Percentiles rank a stretch among this genome's conserved stretches.
Evolutionary conservation across 2,329 filamentous ascomycete species (phyloP).

Genomic region (Colletotrichum caudatum): DNA sequence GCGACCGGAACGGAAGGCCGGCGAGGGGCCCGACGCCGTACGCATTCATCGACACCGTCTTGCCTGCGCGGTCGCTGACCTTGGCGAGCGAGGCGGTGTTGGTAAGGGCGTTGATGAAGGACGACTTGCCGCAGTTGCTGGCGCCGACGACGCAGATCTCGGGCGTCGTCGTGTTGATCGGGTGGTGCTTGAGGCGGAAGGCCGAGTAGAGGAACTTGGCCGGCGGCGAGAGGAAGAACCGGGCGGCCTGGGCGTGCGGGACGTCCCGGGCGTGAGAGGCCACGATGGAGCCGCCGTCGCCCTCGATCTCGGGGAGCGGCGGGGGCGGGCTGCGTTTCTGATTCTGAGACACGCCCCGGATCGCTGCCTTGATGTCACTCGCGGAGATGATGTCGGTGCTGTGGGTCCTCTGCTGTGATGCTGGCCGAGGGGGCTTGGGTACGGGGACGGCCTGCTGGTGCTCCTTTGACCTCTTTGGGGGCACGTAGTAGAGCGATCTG

Average conservation of each 20-base stretch:
- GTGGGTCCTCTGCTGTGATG: not conserved
- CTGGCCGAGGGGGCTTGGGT: not conserved
- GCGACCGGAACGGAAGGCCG: conserved; percentile 45
- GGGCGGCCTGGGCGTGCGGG: conserved; percentile 13
- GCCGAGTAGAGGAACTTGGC: conserved; percentile 63
- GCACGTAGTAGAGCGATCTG: conserved; percentile 26
- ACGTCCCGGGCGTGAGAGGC: not conserved
- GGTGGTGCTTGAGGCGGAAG: conserved; percentile 61
- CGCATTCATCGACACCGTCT: conserved; percentile 67
- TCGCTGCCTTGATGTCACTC: conserved; percentile 8
- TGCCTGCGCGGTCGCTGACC: conserved; percentile 64
- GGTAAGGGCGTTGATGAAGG: conserved; percentile 85
- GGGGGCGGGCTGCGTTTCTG: not conserved
- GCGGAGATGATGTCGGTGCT: conserved; percentile 1
- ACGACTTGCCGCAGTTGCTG: conserved; percentile 91
- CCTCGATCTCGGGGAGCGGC: not conserved
- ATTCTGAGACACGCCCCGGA: not conserved
- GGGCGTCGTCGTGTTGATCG: conserved; percentile 63
- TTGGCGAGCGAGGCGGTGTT: conserved; percentile 61
- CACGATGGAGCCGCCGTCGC: conserved; percentile 25
- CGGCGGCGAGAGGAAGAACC: conserved; percentile 33
- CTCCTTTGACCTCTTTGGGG: conserved; percentile 19
- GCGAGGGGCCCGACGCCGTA: conserved; percentile 64
- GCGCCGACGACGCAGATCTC: conserved; percentile 85
- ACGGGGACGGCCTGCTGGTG: conserved; percentile 2